Percentiles rank a stretch among this genome's conserved stretches.
Evolutionary conservation across 805 yeast species (phyloP).

Genomic region (Candida xiaguanensis): DNA sequence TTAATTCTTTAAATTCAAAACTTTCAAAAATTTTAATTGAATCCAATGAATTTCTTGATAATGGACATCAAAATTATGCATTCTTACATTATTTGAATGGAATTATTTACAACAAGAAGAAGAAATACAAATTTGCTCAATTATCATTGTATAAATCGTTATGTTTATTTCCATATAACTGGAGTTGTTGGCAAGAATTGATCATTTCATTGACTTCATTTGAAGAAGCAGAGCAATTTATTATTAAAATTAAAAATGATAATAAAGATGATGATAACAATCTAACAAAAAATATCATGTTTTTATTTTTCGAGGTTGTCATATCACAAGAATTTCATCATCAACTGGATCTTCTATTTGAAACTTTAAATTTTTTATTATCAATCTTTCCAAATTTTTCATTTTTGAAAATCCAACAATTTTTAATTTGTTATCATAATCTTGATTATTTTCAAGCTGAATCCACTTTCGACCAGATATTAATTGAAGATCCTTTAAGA

Average conservation of each 20-base stretch:
- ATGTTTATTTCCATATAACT: slow-evolving; percentile 72
- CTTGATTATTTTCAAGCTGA: slow-evolving; percentile 83
- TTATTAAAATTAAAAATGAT: slow-evolving; percentile 30
- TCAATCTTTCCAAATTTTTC: slow-evolving; percentile 67
- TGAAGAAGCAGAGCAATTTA: slow-evolving; percentile 51
- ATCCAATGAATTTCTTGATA: slow-evolving; percentile 27
- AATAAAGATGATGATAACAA: neutral
- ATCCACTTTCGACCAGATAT: slow-evolving; percentile 67
- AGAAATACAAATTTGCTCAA: slow-evolving; percentile 59
- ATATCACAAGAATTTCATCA: slow-evolving; percentile 78
- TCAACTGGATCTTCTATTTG: slow-evolving; percentile 48
- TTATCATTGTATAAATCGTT: slow-evolving; percentile 58
- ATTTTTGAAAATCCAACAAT: slow-evolving; percentile 76
- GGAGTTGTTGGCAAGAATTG: slow-evolving; percentile 92
- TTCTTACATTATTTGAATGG: slow-evolving; percentile 74
- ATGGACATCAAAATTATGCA: slow-evolving; percentile 41
- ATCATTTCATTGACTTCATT: slow-evolving; percentile 55
- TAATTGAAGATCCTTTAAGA: slow-evolving; percentile 74
- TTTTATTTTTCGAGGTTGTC: slow-evolving; percentile 59
- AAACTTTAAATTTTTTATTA: slow-evolving; percentile 47
- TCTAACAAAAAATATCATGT: slow-evolving; percentile 30
- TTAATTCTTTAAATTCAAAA: slow-evolving; percentile 29
- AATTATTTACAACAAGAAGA: slow-evolving; percentile 57
- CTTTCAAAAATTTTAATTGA: slow-evolving; percentile 37
- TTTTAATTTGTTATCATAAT: slow-evolving; percentile 77